Percentiles rank a stretch among this genome's conserved stretches.
Evolutionary conservation across 345 rosid species (phyloP).

Genomic region (Firmiana major): DNA sequence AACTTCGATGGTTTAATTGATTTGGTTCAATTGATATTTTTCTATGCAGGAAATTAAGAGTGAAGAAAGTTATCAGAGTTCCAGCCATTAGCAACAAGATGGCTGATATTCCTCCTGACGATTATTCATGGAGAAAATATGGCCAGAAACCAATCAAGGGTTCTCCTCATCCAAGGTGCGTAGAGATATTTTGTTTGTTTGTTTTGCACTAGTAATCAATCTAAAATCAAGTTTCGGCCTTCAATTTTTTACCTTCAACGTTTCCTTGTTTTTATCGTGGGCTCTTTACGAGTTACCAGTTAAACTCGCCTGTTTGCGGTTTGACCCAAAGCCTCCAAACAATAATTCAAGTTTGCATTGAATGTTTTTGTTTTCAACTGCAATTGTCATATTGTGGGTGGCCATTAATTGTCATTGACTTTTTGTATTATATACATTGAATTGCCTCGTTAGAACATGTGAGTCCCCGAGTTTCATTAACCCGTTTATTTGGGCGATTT

Average conservation of each 20-base stretch:
- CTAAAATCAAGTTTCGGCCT: no score
- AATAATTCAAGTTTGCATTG: neutral
- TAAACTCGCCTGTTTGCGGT: neutral
- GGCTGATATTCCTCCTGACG: slow-evolving; percentile 93
- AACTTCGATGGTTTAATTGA: neutral
- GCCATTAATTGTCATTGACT: slow-evolving; percentile 16
- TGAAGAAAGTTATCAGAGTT: slow-evolving; percentile 63
- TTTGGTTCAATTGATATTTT: neutral
- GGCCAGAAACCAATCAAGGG: slow-evolving; percentile 99
- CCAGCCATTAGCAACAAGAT: slow-evolving; percentile 79
- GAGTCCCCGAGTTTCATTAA: slow-evolving; percentile 14
- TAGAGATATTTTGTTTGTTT: neutral
- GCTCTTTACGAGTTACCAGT: no score
- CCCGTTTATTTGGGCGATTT: neutral
- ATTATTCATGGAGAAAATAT: slow-evolving; percentile 91
- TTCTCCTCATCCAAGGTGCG: slow-evolving; percentile 96
- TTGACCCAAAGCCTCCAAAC: slow-evolving; percentile 12
- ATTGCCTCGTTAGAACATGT: neutral
- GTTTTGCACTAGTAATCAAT: no score
- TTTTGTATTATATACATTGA: neutral
- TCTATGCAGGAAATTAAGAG: slow-evolving; percentile 59
- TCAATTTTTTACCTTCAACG: no score
- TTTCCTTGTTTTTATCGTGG: no score
- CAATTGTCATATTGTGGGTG: neutral
- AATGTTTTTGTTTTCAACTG: slow-evolving; percentile 12